Conservation (phyloP, 2,329 filamentous ascomycete species). For the Diaporthe citrichinensis region DNA sequence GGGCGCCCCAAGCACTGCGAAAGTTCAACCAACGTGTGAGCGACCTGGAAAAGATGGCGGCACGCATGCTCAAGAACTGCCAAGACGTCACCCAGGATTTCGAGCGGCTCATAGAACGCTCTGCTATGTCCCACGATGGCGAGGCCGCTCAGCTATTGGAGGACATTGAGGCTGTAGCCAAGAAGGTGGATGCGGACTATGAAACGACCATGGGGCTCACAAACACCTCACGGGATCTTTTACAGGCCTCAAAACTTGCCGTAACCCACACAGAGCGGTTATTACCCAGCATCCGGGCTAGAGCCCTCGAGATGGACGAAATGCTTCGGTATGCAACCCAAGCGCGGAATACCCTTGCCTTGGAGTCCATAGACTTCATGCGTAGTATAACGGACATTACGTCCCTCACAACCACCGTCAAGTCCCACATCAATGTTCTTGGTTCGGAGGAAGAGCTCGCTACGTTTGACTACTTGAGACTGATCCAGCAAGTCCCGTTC, state of each 20-base stretch:
- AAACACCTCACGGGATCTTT: constrained; percentile 71
- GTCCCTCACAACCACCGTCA: constrained; percentile 78
- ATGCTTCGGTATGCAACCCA: constrained; percentile 72
- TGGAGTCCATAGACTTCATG: constrained; percentile 81
- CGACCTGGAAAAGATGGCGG: constrained; percentile 72
- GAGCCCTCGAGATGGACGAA: constrained; percentile 72
- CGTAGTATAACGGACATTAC: constrained; percentile 86
- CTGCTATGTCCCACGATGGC: constrained; percentile 68
- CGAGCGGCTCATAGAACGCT: constrained; percentile 69
- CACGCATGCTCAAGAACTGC: constrained; percentile 73
- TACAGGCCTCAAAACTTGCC: constrained; percentile 75
- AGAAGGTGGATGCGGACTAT: constrained; percentile 89
- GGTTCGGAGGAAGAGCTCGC: constrained; percentile 82
- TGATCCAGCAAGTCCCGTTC: constrained; percentile 86
- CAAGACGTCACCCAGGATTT: constrained; percentile 75
- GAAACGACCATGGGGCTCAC: constrained; percentile 80
- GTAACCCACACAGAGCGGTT: constrained; percentile 74
- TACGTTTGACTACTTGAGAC: constrained; percentile 83
- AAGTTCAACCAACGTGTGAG: constrained; percentile 72
- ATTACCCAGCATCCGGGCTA: constrained; percentile 69
- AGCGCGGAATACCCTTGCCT: constrained; percentile 77
- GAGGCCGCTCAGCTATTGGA: constrained; percentile 80
- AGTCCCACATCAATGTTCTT: constrained; percentile 78
- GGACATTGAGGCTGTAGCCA: constrained; percentile 88
- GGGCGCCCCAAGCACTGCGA: constrained; percentile 70